Conservation (phyloP, 345 rosid genomes). For the Populus davidiana region DNA sequence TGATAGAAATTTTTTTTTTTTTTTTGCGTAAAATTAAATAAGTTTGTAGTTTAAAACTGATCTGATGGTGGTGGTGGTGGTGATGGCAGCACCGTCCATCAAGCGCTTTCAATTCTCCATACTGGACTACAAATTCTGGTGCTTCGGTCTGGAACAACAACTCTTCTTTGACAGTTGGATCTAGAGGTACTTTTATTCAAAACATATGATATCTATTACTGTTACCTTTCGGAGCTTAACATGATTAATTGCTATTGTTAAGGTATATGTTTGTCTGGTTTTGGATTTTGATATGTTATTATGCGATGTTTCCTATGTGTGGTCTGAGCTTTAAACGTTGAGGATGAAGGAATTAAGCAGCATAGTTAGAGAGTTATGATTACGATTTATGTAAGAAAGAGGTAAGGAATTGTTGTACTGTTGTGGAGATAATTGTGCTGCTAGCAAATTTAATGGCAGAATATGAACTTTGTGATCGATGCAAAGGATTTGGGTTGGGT, state of each 20-base stretch:
- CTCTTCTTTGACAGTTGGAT: conserved; percentile 74
- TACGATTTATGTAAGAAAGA: neutral
- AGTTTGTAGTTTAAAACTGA: neutral
- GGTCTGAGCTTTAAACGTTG: neutral
- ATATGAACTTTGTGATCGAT: neutral
- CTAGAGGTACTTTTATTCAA: conserved; percentile 48
- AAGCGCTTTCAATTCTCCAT: conserved; percentile 57
- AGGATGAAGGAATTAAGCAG: neutral
- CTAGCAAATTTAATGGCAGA: neutral
- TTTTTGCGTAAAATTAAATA: neutral
- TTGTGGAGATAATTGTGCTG: neutral
- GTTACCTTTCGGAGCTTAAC: neutral
- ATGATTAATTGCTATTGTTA: neutral
- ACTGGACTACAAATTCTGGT: conserved; percentile 80
- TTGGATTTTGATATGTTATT: no score
- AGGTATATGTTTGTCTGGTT: neutral
- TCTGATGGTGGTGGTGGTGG: neutral
- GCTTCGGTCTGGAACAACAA: conserved; percentile 79
- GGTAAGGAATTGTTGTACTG: neutral
- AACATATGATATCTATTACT: neutral
- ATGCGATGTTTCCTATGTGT: neutral
- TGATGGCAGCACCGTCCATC: conserved; percentile 60
- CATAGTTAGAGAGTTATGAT: neutral
- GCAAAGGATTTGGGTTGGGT: neutral
- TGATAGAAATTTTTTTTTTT: no score